phyloP scores from a whole-genome alignment of 345 rosid genomes.

The Moricandia moricandioides region DNA sequence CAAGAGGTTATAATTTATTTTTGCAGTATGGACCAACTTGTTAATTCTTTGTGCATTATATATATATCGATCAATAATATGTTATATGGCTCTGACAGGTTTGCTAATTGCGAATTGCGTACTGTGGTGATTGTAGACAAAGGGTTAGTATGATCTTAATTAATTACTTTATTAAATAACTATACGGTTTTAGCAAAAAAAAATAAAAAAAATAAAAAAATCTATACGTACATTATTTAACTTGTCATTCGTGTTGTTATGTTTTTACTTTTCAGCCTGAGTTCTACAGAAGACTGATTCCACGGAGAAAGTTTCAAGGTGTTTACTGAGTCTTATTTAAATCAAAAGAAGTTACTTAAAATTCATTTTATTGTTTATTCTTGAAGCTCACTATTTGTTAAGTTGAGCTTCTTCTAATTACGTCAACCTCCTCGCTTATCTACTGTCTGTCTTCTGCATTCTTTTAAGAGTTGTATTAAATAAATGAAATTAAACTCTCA shows the following conservation, averaged over 20 bases:
- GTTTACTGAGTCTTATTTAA: background rate
- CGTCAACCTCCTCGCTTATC: background rate
- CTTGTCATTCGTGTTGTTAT: background rate
- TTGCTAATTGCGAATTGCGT: slow-evolving; percentile 37
- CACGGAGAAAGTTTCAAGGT: slow-evolving; percentile 16
- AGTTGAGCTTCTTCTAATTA: background rate
- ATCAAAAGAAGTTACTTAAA: background rate
- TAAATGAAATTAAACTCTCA: background rate
- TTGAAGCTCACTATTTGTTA: background rate
- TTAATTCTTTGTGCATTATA: background rate
- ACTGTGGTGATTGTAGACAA: slow-evolving; percentile 38
- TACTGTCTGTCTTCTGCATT: background rate
- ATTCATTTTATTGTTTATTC: slow-evolving; percentile 26
- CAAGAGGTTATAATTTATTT: slow-evolving; percentile 30
- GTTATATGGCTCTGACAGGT: slow-evolving; percentile 16
- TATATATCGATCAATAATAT: background rate
- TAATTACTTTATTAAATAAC: background rate
- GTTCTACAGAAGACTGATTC: slow-evolving; percentile 11
- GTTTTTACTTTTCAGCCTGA: slow-evolving; percentile 18
- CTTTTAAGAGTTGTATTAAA: background rate
- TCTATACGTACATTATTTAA: background rate
- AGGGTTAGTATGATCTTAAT: slow-evolving; percentile 24
- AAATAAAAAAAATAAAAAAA: too few species aligned
- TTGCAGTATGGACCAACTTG: background rate
- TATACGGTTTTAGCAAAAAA: too few species aligned